phyloP scores from a whole-genome alignment of 106 monocot genomes.

The Dendrobium huoshanense region DNA sequence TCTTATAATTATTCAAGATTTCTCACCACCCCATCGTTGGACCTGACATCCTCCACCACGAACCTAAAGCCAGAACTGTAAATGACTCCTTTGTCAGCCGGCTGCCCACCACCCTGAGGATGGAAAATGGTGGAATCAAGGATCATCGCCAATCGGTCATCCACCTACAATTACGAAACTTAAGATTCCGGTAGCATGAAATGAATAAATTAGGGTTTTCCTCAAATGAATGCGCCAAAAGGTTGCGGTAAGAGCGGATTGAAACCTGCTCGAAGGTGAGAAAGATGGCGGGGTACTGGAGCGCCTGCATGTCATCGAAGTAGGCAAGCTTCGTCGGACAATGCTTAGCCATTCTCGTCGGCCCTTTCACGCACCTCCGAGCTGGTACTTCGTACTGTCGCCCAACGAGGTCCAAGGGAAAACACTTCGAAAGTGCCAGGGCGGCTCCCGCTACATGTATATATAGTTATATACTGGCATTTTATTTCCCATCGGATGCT shows the following conservation, averaged over 20 bases:
- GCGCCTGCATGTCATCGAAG: slow-evolving; percentile 55
- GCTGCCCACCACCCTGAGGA: slow-evolving; percentile 84
- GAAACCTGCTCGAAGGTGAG: slow-evolving; percentile 39
- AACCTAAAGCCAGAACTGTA: slow-evolving; percentile 30
- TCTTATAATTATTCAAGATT: neutral
- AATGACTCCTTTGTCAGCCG: slow-evolving; percentile 64
- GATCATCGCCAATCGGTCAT: slow-evolving; percentile 40
- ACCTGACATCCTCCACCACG: slow-evolving; percentile 62
- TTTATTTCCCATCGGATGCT: too few relatives aligned
- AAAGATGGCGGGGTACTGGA: slow-evolving; percentile 38
- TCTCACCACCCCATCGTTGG: slow-evolving; percentile 55
- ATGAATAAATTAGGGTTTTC: neutral
- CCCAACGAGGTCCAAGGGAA: neutral
- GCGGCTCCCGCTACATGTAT: too few relatives aligned
- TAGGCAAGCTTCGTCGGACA: slow-evolving; percentile 44
- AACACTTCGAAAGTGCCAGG: too few relatives aligned
- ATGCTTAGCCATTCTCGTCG: neutral
- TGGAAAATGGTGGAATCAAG: slow-evolving; percentile 75
- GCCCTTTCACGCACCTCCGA: neutral
- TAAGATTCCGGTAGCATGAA: neutral
- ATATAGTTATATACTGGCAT: too few relatives aligned
- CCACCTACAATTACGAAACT: slow-evolving; percentile 28
- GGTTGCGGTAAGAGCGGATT: neutral
- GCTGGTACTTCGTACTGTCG: neutral
- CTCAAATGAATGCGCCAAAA: neutral